Percentiles rank a stretch among this genome's conserved stretches.
These are phyloP conservation scores for Suillus occidentalis DNA, from an alignment of 768 basidiomycete species.

Conservation along the genomic window DNA sequence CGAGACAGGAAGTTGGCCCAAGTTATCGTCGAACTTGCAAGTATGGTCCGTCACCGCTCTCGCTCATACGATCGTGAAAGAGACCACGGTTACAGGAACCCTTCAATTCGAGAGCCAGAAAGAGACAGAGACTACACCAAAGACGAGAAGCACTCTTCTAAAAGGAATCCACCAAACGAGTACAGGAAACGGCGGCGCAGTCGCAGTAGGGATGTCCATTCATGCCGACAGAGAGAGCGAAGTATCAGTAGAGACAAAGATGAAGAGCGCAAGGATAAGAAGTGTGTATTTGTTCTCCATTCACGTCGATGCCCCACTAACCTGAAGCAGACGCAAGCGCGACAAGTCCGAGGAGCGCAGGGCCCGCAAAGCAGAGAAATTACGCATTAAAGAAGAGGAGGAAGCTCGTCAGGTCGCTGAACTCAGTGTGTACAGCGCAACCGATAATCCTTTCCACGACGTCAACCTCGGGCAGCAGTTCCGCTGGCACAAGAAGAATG, in stretches of 20 bases:
- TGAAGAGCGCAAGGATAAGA: conserved; percentile 43
- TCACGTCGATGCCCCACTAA: conserved; percentile 8
- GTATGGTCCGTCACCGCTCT: conserved; percentile 48
- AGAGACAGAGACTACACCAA: conserved; percentile 9
- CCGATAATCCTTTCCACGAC: conserved; percentile 98
- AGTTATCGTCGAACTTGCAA: neutral
- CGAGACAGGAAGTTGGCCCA: neutral
- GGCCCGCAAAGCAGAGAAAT: conserved; percentile 87
- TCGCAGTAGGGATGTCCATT: conserved; percentile 36
- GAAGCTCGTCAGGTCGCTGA: conserved; percentile 92
- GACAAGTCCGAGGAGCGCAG: conserved; percentile 86
- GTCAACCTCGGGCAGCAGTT: conserved; percentile 96
- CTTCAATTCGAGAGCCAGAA: conserved; percentile 23
- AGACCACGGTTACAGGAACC: conserved; percentile 31
- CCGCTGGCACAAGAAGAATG: conserved; percentile 98
- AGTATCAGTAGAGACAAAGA: conserved; percentile 22
- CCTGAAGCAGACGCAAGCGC: conserved; percentile 62
- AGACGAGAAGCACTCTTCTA: conserved; percentile 32
- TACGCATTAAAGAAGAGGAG: conserved; percentile 78
- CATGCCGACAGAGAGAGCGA: conserved; percentile 24
- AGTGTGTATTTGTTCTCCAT: conserved; percentile 36
- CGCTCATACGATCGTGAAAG: conserved; percentile 40
- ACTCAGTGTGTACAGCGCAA: conserved; percentile 92
- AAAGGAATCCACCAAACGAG: conserved; percentile 33
- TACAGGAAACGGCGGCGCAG: conserved; percentile 31